Conservation (phyloP, 2,329 filamentous ascomycete species). For the Sclerotinia trifoliorum region DNA sequence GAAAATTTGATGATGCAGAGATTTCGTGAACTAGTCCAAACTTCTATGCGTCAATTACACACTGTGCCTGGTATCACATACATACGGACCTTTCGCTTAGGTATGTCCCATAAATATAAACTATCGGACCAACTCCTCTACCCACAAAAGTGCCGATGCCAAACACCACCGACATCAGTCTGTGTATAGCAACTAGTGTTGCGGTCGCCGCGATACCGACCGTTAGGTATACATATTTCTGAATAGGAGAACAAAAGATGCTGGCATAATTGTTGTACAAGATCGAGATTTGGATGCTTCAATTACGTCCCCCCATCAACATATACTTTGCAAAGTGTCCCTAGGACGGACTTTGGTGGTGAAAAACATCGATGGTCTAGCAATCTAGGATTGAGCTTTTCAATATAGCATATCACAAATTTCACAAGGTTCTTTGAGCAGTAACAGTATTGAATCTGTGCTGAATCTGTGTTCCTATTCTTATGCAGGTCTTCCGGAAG, state of each 20-base stretch:
- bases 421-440: background rate
- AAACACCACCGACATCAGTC: background rate
- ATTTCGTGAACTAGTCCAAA: background rate
- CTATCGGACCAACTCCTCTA: background rate
- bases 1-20: background rate
- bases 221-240: too few species aligned
- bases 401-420: background rate
- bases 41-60: background rate
- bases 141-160: background rate
- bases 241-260: too few species aligned
- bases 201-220: too few species aligned
- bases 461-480: background rate
- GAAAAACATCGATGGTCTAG: background rate
- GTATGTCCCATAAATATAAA: background rate
- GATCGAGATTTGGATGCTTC: too few species aligned
- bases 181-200: too few species aligned
- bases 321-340: too few species aligned
- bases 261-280: too few species aligned
- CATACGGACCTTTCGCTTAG: too few species aligned
- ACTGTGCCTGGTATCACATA: too few species aligned
- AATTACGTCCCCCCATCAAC: too few species aligned
- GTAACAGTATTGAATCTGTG: background rate
- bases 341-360: background rate
- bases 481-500: background rate
- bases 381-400: background rate